Base-by-base conservation (phyloP, 768 basidiomycete genomes). In the Tephrocybe sp. region DNA sequence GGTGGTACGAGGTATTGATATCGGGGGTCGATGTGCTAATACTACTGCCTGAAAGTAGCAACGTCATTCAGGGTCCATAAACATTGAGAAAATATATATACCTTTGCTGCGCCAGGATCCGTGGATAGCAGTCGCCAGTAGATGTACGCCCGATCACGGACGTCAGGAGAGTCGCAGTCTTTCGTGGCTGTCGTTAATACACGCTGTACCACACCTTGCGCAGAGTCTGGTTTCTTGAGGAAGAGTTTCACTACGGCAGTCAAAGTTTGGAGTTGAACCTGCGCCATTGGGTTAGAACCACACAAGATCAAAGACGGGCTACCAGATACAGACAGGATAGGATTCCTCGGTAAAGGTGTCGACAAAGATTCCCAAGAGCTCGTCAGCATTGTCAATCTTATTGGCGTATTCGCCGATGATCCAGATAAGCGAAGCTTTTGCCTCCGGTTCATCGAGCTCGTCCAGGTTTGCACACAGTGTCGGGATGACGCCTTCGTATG, bases 391-490 rank as follows among this genome's bases (percentile, higher is more conserved):
- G 58, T 95, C 92, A 56, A 98, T 98, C 72, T 93, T 96, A 67
- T 89, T 88, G 3, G 96, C 94, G 60, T 99, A 98, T 71, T 98
- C 94, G 49, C 96, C 96, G 57, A 98, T 94, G 60, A 99, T 98
- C 96, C 97, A 99, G 64, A 99, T 98, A 42, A 99, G 75, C 2
- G 95, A 95, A 1, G 95, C 92, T 64, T 98, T 98, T 2, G 97
- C 96, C 64, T 99, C 96, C 9, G 96, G 97, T 63, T 99, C 97
- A 61, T 98, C 96, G 26, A 99, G 74, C 60, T 97, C 95, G 52
- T 99, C 96, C 12, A 98, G 83, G 62, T 94, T 96, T 1, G 91
- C 85, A 60, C 95, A 99, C 12, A 99, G 71, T 0, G 88, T 93
- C 0, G 95, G 96, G 56, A 99, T 98, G 62, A 97, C 87, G 16